phyloP scores from a whole-genome alignment of 306 rosid genomes.

The Vigna hirtella region DNA sequence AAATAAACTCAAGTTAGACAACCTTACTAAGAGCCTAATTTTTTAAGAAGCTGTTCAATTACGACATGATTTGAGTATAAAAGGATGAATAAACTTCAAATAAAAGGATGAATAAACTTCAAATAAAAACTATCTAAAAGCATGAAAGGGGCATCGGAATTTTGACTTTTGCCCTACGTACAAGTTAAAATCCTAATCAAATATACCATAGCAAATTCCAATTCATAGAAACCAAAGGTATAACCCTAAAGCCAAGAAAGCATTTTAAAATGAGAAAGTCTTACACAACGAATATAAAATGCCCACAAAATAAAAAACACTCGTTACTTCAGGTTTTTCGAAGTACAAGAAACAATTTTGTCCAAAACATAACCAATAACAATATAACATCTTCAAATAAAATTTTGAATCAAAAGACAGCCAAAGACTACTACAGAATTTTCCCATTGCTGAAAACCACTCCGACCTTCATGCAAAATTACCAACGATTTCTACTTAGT shows the following conservation, averaged over 20 bases:
- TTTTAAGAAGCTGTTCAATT: not conserved
- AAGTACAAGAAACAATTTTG: conserved; percentile 18
- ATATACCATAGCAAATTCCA: not conserved
- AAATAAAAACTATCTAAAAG: not conserved
- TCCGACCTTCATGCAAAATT: conserved; percentile 2
- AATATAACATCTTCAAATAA: conserved; percentile 11
- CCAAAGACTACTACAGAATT: not conserved
- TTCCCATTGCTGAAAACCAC: not conserved
- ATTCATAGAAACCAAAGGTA: not conserved
- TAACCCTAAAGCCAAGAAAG: conserved; percentile 17
- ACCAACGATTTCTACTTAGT: conserved; percentile 9
- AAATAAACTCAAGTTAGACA: not conserved
- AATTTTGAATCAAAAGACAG: not conserved
- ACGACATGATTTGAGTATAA: not conserved
- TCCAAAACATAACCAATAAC: conserved; percentile 8
- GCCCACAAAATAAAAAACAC: not conserved
- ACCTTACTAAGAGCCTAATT: not conserved
- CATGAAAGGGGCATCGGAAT: conserved; percentile 5
- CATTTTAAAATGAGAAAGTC: conserved; percentile 2
- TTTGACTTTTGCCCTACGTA: not conserved
- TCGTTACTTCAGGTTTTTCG: not conserved
- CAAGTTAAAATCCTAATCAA: conserved; percentile 12
- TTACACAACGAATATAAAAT: conserved; percentile 1
- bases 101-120: conserved; percentile 21
- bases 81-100: conserved; percentile 17